Conservation (phyloP, 176 grass and related monocot species). For the Oryza glumipatula region DNA sequence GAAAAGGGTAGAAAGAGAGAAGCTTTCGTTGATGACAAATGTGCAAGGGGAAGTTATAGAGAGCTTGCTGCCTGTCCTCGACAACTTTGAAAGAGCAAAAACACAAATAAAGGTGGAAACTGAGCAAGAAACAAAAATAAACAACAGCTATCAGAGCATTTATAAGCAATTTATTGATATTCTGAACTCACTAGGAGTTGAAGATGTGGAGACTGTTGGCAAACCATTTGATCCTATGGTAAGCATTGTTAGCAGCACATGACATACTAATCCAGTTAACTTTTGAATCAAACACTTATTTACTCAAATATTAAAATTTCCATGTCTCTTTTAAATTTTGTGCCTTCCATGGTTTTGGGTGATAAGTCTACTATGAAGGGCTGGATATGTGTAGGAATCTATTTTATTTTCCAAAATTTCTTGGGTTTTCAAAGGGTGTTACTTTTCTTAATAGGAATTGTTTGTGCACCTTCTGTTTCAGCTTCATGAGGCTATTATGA, state of each 20-base stretch:
- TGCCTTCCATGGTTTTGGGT: neutral
- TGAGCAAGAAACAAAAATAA: conserved; percentile 83
- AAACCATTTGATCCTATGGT: conserved; percentile 93
- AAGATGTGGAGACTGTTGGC: conserved; percentile 82
- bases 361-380: conserved; percentile 17
- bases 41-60: conserved; percentile 91
- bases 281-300: neutral
- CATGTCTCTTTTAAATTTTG: conserved; percentile 24
- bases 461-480: conserved; percentile 40
- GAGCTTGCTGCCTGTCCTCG: conserved; percentile 89
- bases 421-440: neutral
- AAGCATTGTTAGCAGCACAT: conserved; percentile 42
- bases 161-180: conserved; percentile 96
- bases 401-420: neutral
- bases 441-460: conserved; percentile 7
- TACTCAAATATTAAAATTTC: neutral
- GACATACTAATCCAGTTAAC: neutral
- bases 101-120: conserved; percentile 93
- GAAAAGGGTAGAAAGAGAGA: conserved; percentile 92
- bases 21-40: conserved; percentile 87
- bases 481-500: conserved; percentile 98
- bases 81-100: conserved; percentile 98
- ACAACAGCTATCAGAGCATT: conserved; percentile 92
- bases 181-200: conserved; percentile 72
- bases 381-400: neutral